Percentiles rank a stretch among this genome's conserved stretches.
phyloP scores from a whole-genome alignment of 2,329 filamentous ascomycete genomes.

The Fusarium luffae region DNA sequence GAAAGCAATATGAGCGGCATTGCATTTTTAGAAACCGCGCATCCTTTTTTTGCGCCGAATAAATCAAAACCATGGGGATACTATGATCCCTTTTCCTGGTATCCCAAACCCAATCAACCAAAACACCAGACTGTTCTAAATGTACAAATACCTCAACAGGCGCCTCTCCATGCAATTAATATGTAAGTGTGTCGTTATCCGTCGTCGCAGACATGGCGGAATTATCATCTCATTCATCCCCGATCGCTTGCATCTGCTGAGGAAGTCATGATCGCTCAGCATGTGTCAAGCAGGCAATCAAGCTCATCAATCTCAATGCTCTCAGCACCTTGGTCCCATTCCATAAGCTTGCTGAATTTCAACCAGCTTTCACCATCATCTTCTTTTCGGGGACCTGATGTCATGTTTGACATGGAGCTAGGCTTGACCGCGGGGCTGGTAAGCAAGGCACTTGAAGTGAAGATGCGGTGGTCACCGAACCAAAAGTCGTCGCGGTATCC shows the following conservation, averaged over 20 bases:
- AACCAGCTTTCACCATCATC: conserved; percentile 55
- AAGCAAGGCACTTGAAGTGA: conserved; percentile 57
- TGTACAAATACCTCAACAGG: conserved; percentile 49
- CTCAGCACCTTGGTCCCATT: conserved; percentile 81
- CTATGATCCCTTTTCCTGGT: conserved; percentile 38
- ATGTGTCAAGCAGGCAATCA: conserved; percentile 84
- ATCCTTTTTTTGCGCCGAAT: conserved; percentile 36
- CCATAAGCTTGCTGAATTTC: conserved; percentile 54
- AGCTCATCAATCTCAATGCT: conserved; percentile 93
- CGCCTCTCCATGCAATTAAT: conserved; percentile 44
- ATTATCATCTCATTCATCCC: conserved; percentile 38
- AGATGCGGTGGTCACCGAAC: conserved; percentile 60
- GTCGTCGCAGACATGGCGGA: conserved; percentile 43
- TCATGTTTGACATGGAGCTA: conserved; percentile 38
- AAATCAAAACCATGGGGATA: conserved; percentile 32
- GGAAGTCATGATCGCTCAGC: conserved; percentile 56
- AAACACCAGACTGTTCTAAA: conserved; percentile 45
- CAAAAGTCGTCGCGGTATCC: conserved; percentile 61
- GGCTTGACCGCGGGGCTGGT: conserved; percentile 66
- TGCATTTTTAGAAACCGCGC: conserved; percentile 38
- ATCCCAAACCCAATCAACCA: conserved; percentile 37
- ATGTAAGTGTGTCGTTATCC: conserved; percentile 39
- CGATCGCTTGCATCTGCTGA: conserved; percentile 37
- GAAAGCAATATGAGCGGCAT: conserved; percentile 45
- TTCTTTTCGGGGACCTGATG: conserved; percentile 50